Evolutionary conservation across 306 rosid species (phyloP).

Genomic region (Gynostemma pentaphyllum): DNA sequence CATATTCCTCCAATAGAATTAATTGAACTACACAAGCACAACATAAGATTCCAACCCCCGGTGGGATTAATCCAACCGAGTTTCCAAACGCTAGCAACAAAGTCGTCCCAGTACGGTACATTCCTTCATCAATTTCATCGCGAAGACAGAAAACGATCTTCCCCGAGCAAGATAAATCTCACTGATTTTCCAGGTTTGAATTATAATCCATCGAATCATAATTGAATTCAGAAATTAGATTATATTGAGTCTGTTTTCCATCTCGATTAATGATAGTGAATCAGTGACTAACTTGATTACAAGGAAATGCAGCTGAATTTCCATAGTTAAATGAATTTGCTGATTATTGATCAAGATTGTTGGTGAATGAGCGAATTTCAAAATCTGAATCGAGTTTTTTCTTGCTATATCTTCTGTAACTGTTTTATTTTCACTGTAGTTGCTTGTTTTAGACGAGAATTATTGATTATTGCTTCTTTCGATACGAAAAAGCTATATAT

Average conservation of each 20-base stretch:
- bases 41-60: not conserved
- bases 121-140: not conserved
- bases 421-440: not conserved
- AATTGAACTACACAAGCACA: not conserved
- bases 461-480: not conserved
- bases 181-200: conserved; percentile 5
- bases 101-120: not conserved
- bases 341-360: not conserved
- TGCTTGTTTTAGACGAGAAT: not conserved
- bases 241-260: not conserved
- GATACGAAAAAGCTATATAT: not conserved
- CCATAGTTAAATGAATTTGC: not conserved
- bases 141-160: not conserved
- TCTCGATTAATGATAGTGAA: not conserved
- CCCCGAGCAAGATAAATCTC: not conserved
- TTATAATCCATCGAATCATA: not conserved
- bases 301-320: not conserved
- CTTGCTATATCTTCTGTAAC: not conserved
- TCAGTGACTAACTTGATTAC: not conserved
- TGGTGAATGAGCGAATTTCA: not conserved
- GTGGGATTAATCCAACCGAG: not conserved
- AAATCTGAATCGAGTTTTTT: not conserved
- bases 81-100: not conserved
- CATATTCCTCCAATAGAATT: too few relatives aligned
- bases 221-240: not conserved